Evolutionary conservation across 2,329 filamentous ascomycete species (phyloP).

Genomic region (Metarhizium anisopliae): DNA sequence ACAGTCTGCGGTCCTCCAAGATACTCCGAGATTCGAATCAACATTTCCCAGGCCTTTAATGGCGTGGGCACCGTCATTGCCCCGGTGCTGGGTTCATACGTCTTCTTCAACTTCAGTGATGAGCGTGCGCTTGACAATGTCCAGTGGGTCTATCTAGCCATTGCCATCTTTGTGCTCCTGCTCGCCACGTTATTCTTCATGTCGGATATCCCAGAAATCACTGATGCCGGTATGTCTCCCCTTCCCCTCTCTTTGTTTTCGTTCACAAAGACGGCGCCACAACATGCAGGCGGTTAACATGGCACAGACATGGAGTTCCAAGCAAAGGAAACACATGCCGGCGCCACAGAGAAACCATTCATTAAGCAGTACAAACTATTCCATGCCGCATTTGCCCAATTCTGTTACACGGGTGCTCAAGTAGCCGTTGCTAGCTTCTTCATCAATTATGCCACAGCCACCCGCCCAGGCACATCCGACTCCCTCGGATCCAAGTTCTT

Average conservation of each 20-base stretch:
- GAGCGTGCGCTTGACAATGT: constrained; percentile 53
- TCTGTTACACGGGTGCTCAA: constrained; percentile 70
- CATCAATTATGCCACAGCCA: constrained; percentile 63
- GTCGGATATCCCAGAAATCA: constrained; percentile 62
- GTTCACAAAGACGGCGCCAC: background rate
- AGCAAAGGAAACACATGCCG: constrained; percentile 42
- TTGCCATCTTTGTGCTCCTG: constrained; percentile 60
- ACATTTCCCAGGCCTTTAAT: constrained; percentile 69
- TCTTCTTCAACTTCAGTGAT: constrained; percentile 59
- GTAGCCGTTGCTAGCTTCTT: constrained; percentile 58
- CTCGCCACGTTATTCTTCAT: constrained; percentile 60
- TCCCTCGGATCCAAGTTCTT: constrained; percentile 56
- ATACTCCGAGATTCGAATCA: constrained; percentile 66
- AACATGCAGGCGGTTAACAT: background rate
- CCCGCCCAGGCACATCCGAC: constrained; percentile 40
- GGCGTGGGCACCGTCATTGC: constrained; percentile 66
- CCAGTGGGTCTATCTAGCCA: constrained; percentile 69
- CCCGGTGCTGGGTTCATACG: constrained; percentile 62
- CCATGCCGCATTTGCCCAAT: constrained; percentile 67
- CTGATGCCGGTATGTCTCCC: constrained; percentile 29
- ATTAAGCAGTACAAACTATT: constrained; percentile 66
- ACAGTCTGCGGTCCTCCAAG: constrained; percentile 49
- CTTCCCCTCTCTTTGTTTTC: too few species aligned
- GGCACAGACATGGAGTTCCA: constrained; percentile 51
- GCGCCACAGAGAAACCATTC: constrained; percentile 50